Evolutionary conservation across 2,329 filamentous ascomycete species (phyloP), one percentile per base, ranked within the genome.

Genomic region (Claviceps africana): DNA sequence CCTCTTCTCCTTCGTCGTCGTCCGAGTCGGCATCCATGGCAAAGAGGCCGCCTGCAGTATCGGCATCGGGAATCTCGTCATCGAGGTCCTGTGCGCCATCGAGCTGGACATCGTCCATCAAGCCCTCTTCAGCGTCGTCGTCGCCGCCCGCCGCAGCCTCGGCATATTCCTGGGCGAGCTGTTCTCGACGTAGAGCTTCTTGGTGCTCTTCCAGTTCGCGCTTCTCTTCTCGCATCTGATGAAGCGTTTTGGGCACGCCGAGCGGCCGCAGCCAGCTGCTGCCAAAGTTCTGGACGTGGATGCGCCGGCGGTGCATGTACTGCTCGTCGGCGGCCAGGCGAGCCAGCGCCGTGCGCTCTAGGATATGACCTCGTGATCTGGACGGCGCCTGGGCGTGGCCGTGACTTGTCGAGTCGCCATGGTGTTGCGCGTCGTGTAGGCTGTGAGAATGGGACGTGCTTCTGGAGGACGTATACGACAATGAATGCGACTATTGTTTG

Each of bases 251-350:
- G 53, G 81, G 67, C 52, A 95, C 77, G 8, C 91, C 93, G 0
- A 88, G 89, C 0, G 93, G 93, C 54, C 85, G 86, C 52, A 98
- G 83, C 93, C 93, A 98, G 45, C 79, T 79, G 58, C 83, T 86
- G 55, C 93, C 93, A 64, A 94, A 96, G 61, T 89, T 86, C 47
- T 85, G 80, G 31, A 97, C 85, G 58, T 91, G 88, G 47, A 80
- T 71, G 62, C 90, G 88, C 47, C 91, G 87, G 9, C 84, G 78
- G 51, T 83, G 79, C 57, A 94, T 77, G 53, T 82, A 78, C 55
- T 82, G 77, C 70, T 97, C 93, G 64, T 96, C 91, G 43, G 80
- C 71, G 28, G 79, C 75, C 11, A 95, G 78, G 2, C 83, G 75
- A 10, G 84, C 78, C 3, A 95, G 80, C 2, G 78, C 74, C 28